phyloP scores from a whole-genome alignment of 225 moss, liverwort and hornwort genomes.

The Takakia lepidozioides region DNA sequence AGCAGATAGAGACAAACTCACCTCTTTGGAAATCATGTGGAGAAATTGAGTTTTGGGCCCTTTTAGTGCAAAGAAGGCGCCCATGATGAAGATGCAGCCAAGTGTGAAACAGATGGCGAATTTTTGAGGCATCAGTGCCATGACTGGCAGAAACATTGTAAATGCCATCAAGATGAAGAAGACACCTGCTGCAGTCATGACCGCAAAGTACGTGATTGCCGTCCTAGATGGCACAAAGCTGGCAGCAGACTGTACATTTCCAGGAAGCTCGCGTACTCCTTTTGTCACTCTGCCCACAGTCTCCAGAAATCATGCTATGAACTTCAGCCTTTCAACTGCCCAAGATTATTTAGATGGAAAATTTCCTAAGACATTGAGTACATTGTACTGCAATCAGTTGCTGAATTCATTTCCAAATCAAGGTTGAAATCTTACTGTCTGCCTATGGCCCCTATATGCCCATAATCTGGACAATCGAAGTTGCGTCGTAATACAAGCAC shows the following conservation, averaged over 20 bases:
- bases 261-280: conserved; percentile 80
- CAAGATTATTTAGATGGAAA: too few relatives aligned
- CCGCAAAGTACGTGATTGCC: conserved; percentile 64
- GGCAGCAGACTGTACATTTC: conserved; percentile 69
- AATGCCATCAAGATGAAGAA: conserved; percentile 92
- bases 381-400: too few relatives aligned
- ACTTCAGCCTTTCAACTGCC: conserved; percentile 19
- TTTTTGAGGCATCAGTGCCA: conserved; percentile 67
- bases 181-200: conserved; percentile 76
- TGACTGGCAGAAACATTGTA: conserved; percentile 70
- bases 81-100: conserved; percentile 91
- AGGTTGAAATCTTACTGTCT: too few relatives aligned
- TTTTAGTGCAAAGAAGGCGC: conserved; percentile 81
- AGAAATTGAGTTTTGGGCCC: conserved; percentile 84
- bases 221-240: conserved; percentile 76
- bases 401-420: too few relatives aligned
- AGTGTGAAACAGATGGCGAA: conserved; percentile 93
- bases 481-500: too few relatives aligned
- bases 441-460: too few relatives aligned
- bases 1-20: too few relatives aligned
- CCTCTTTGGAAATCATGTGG: conserved; percentile 94
- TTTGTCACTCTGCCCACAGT: conserved; percentile 74
- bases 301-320: conserved; percentile 24
- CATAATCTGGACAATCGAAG: too few relatives aligned
- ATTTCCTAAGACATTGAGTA: too few relatives aligned